These are phyloP conservation scores for Leccinum fallax DNA, from an alignment of 1,284 basidiomycete species.

Conservation along the genomic window DNA sequence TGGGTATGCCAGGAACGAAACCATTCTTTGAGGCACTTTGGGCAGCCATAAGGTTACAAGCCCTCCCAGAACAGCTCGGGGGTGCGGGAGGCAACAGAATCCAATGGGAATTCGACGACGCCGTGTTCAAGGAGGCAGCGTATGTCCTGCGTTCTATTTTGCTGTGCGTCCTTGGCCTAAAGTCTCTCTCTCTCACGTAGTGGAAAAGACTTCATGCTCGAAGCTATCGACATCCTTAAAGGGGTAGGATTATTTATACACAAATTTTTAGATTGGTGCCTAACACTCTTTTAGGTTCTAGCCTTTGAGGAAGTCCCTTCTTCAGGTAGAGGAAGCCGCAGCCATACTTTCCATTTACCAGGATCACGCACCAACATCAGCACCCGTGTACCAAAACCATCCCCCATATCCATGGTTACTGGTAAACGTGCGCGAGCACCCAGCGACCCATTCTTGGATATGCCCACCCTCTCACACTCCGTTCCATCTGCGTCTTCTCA, in stretches of 20 bases:
- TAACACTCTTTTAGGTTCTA: constrained; percentile 47
- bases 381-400: constrained; percentile 38
- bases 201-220: constrained; percentile 83
- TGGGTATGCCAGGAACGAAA: constrained; percentile 78
- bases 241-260: constrained; percentile 54
- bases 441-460: constrained; percentile 79
- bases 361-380: constrained; percentile 48
- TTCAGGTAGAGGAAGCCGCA: constrained; percentile 40
- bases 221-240: constrained; percentile 80
- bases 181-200: constrained; percentile 41
- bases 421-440: constrained; percentile 69
- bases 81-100: constrained; percentile 68
- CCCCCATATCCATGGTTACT: constrained; percentile 43
- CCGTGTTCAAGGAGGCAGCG: constrained; percentile 83
- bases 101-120: constrained; percentile 82
- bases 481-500: constrained; percentile 52
- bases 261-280: constrained; percentile 14
- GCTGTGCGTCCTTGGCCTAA: constrained; percentile 13
- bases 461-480: constrained; percentile 56
- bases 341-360: constrained; percentile 39
- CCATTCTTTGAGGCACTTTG: constrained; percentile 80
- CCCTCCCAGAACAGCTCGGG: constrained; percentile 68
- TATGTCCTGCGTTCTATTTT: constrained; percentile 44
- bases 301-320: constrained; percentile 66
- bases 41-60: constrained; percentile 74